Percentiles rank a stretch among this genome's conserved stretches.
Conservation (phyloP, 2,329 filamentous ascomycete species). For the Dryadomyces quercus-mongolicae region DNA sequence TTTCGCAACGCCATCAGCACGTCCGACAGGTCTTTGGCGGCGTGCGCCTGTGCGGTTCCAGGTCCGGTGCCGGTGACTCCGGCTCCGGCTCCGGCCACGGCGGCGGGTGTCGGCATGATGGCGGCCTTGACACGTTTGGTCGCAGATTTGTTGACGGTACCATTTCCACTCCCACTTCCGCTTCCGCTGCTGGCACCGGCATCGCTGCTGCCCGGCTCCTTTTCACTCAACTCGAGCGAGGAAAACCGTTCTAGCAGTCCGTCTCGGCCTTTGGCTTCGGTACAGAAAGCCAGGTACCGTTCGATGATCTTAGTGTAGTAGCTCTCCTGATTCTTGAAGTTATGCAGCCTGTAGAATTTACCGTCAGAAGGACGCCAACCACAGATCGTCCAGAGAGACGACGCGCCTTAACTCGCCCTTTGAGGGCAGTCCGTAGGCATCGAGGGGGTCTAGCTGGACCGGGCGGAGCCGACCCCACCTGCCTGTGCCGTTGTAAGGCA, state of each 20-base stretch:
- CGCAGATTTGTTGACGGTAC: background rate
- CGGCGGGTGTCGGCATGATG: background rate
- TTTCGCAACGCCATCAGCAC: conserved; percentile 82
- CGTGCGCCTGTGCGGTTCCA: background rate
- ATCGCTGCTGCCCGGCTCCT: background rate
- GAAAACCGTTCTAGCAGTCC: conserved; percentile 66
- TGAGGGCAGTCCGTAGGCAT: conserved; percentile 73
- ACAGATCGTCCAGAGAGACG: background rate
- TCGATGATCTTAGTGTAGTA: conserved; percentile 84
- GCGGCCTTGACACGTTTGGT: background rate
- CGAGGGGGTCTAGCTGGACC: conserved; percentile 62
- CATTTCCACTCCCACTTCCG: background rate
- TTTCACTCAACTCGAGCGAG: conserved; percentile 35
- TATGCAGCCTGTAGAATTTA: conserved; percentile 43
- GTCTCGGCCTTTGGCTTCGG: conserved; percentile 56
- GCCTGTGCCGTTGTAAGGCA: conserved; percentile 24
- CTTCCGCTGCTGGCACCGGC: background rate
- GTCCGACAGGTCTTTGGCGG: conserved; percentile 51
- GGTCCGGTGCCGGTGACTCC: background rate
- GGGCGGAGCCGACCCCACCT: conserved; percentile 64
- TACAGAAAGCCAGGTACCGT: conserved; percentile 83
- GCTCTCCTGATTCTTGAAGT: conserved; percentile 65
- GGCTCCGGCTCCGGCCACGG: background rate
- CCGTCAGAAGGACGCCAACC: too few relatives aligned
- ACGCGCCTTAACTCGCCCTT: conserved; percentile 77